Base-by-base conservation (phyloP, 805 yeast genomes). In the Maudiozyma serrabonitensis region DNA sequence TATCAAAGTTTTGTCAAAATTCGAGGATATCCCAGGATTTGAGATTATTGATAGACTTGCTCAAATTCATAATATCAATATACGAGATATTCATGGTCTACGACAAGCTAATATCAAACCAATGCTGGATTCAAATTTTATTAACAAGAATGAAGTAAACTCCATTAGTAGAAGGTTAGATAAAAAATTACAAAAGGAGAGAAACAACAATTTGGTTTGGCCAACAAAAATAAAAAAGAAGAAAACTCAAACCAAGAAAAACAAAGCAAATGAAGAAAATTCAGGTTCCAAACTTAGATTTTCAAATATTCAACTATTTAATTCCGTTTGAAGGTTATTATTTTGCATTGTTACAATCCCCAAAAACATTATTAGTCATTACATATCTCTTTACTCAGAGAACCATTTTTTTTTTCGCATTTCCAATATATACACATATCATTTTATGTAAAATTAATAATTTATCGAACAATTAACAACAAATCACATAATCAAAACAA, bases 81-180 rank as follows among this genome's bases (percentile, higher is more conserved):
- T 55, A n/a, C 41, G 54, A 16, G 57, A 56, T 46, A 52, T 61
- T 15, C 52, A 53, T n/a, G 61, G 55, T 3, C 32, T 48, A 15
- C 45, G 40, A 19, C 48, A 50, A 11, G 48, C 54, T 25, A 23
- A 9, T 15, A 46, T 37, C n/a, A 47, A 32, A 45, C 43, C 43
- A 25, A 43, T 52, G 2, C 35, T 52, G 12, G 53, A 51, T 31
- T 44, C 54, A 15, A 47, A 50, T 21, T 48, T 53, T 6, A 47
- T 48, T 9, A 50, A 54, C 31, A 46, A 51, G 13, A 48, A 50
- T 45, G 65, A 62, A 26, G 50, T 59, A 3, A 58, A 53, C 41
- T 45, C 54, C 15, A 61, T 64, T 12, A 53, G 56, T 16, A 61
- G 52, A 43, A 58, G 46, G 43, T 41, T 63, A 19, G 63, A 57